Evolutionary conservation across 805 yeast species (phyloP).

Genomic region (Nakazawaea pomicola): DNA sequence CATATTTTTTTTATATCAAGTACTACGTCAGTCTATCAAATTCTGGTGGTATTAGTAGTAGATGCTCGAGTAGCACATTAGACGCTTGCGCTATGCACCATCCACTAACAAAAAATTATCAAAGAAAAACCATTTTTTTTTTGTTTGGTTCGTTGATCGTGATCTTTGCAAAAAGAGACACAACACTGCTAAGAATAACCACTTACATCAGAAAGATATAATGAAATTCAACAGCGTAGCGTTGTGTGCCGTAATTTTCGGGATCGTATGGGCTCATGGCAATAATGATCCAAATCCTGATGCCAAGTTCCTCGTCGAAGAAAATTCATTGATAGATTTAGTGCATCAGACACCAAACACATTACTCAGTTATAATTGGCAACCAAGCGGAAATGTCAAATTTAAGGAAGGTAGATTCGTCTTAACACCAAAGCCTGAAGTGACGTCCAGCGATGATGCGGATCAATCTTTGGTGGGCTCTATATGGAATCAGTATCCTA

Average conservation of each 20-base stretch:
- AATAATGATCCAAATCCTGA: slow-evolving; percentile 7
- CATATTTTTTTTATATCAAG: too few species aligned
- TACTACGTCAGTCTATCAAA: too few species aligned
- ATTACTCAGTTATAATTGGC: slow-evolving; percentile 31
- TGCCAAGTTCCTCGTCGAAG: slow-evolving; percentile 2
- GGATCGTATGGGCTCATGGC: not conserved
- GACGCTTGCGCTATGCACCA: too few species aligned
- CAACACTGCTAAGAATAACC: too few species aligned
- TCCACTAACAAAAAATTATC: too few species aligned
- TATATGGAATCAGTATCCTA: slow-evolving; percentile 33
- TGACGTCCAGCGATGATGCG: slow-evolving; percentile 19
- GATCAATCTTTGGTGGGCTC: slow-evolving; percentile 33
- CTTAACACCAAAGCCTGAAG: slow-evolving; percentile 37
- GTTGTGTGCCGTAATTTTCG: not conserved
- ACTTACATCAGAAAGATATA: not conserved
- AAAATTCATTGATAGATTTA: slow-evolving; percentile 10
- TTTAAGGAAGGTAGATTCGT: slow-evolving; percentile 51
- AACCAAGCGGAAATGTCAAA: slow-evolving; percentile 29
- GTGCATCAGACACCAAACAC: slow-evolving; percentile 8
- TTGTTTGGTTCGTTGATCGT: too few species aligned
- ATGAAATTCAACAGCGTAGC: not conserved
- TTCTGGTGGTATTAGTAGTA: too few species aligned
- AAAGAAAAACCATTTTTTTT: too few species aligned
- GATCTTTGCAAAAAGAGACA: too few species aligned
- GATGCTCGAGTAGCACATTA: too few species aligned